phyloP scores from a whole-genome alignment of 2,329 filamentous ascomycete species.

The Cryphonectria japonica region DNA sequence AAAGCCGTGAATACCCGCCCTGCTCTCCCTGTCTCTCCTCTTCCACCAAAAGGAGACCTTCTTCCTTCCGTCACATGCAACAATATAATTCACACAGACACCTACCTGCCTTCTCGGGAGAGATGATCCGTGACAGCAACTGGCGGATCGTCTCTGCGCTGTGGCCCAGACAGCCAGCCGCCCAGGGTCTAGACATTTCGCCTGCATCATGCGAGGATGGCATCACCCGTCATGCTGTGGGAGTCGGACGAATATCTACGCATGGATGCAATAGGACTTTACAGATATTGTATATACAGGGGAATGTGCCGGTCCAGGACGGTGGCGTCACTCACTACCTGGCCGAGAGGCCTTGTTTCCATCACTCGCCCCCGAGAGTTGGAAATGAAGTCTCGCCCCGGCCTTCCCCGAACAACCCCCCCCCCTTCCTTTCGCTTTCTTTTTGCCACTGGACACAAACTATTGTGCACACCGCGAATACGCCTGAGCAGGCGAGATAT shows the following conservation, averaged over 20 bases:
- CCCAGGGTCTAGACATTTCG: neutral
- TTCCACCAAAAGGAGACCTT: neutral
- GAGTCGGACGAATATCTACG: neutral
- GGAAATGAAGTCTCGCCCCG: neutral
- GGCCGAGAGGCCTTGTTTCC: neutral
- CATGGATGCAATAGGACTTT: neutral
- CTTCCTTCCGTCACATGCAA: neutral
- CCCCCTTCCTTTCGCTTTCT: neutral
- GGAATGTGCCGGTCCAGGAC: neutral
- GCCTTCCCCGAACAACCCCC: neutral
- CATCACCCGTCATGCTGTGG: neutral
- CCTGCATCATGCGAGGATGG: neutral
- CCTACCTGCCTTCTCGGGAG: slow-evolving; percentile 2
- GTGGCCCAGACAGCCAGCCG: neutral
- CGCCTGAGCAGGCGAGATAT: neutral
- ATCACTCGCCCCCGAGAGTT: neutral
- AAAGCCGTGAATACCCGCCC: slow-evolving; percentile 2
- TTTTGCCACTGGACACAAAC: neutral
- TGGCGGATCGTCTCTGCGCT: neutral
- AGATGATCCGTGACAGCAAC: neutral
- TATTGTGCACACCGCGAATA: neutral
- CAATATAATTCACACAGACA: neutral
- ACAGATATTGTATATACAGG: neutral
- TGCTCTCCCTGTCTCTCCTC: neutral
- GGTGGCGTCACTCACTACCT: neutral